phyloP scores from a whole-genome alignment of 2,329 filamentous ascomycete species.

The Moelleriella libera region DNA sequence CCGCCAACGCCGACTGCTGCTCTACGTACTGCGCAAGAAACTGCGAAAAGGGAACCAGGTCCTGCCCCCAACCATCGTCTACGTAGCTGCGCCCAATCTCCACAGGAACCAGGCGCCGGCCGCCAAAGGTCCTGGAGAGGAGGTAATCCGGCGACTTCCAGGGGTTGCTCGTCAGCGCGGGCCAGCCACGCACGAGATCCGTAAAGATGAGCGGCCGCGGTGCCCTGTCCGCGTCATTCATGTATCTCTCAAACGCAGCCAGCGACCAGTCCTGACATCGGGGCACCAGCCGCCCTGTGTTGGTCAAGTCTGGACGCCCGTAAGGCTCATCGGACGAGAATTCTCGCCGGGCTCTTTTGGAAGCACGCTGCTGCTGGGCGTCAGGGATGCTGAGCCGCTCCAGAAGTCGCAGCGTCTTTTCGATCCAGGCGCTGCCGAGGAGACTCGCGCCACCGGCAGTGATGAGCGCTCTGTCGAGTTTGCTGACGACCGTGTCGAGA shows the following conservation, averaged over 20 bases:
- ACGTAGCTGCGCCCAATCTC: conserved; percentile 82
- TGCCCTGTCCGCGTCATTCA: conserved; percentile 26
- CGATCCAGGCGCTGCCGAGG: conserved; percentile 37
- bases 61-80: conserved; percentile 71
- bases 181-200: conserved; percentile 53
- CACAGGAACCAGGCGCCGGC: conserved; percentile 68
- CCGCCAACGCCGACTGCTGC: neutral
- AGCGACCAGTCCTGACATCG: conserved; percentile 31
- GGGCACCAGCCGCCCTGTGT: conserved; percentile 10
- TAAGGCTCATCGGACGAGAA: conserved; percentile 16
- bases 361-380: neutral
- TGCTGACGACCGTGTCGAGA: conserved; percentile 44
- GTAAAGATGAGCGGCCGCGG: conserved; percentile 57
- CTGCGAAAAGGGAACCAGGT: conserved; percentile 57
- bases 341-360: neutral
- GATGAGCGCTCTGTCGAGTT: conserved; percentile 65
- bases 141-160: conserved; percentile 71
- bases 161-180: conserved; percentile 49
- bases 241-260: conserved; percentile 45
- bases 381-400: conserved; percentile 8
- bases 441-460: conserved; percentile 50
- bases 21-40: conserved; percentile 53
- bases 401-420: conserved; percentile 32
- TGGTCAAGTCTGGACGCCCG: conserved; percentile 11
- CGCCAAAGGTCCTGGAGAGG: conserved; percentile 57